Conservation (phyloP, 2,329 filamentous ascomycete species). For the Fusarium sp. region DNA sequence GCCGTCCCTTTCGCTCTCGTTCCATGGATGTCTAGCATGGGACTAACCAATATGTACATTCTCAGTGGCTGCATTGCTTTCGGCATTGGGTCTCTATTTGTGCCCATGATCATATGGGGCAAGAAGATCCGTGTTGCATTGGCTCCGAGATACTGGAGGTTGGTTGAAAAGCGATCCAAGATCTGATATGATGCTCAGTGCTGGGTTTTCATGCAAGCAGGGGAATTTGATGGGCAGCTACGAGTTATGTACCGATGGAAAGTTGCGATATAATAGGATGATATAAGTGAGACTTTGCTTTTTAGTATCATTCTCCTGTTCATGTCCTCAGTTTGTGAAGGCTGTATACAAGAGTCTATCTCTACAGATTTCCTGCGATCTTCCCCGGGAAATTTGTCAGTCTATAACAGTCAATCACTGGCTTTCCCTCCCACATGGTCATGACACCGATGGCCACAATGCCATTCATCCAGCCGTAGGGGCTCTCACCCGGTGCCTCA, state of each 20-base stretch:
- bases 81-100: conserved; percentile 40
- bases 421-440: conserved; percentile 37
- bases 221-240: too few species aligned
- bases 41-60: conserved; percentile 51
- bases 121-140: conserved; percentile 47
- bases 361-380: conserved; percentile 18
- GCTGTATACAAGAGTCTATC: too few species aligned
- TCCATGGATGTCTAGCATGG: conserved; percentile 52
- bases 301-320: too few species aligned
- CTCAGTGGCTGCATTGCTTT: conserved; percentile 45
- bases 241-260: too few species aligned
- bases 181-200: conserved; percentile 14
- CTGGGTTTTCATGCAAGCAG: not conserved
- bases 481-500: conserved; percentile 33
- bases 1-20: conserved; percentile 49
- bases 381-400: conserved; percentile 41
- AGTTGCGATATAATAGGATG: too few species aligned
- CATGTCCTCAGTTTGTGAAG: too few species aligned
- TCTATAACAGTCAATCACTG: conserved; percentile 41
- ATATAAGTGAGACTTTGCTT: not conserved
- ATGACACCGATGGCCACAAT: conserved; percentile 37
- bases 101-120: conserved; percentile 53
- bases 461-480: conserved; percentile 36
- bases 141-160: conserved; percentile 44
- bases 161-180: conserved; percentile 36